These are phyloP conservation scores for Secale cereale DNA, from an alignment of 176 grass and related monocot species.

Conservation along the genomic window DNA sequence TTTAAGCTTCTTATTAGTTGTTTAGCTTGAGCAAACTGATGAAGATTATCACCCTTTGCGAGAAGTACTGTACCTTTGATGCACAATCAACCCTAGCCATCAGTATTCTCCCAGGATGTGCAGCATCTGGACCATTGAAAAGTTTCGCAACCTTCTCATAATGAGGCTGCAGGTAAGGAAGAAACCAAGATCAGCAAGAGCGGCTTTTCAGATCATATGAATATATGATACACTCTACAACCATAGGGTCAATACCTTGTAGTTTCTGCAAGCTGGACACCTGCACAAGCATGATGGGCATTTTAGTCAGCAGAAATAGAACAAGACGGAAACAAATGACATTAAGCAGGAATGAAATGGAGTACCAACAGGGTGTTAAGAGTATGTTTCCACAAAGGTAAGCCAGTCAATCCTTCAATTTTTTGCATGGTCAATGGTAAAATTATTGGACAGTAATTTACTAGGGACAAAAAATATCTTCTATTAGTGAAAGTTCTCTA, in stretches of 20 bases:
- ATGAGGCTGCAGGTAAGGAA: constrained; percentile 57
- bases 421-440: background rate
- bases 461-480: background rate
- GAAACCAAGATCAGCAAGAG: constrained; percentile 1
- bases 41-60: background rate
- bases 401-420: background rate
- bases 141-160: constrained; percentile 96
- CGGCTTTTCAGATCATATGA: background rate
- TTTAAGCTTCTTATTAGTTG: too few relatives aligned
- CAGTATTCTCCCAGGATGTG: constrained; percentile 78
- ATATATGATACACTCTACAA: background rate
- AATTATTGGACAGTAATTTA: background rate
- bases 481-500: background rate
- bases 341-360: background rate
- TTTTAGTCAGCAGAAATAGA: constrained; percentile 22
- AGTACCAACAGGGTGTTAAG: background rate
- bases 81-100: constrained; percentile 96
- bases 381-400: background rate
- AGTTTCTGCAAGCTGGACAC: constrained; percentile 99
- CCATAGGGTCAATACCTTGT: constrained; percentile 62
- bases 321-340: background rate
- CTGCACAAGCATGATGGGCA: constrained; percentile 41
- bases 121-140: constrained; percentile 85
- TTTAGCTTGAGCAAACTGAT: background rate
- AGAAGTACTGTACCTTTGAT: constrained; percentile 69